Evolutionary conservation across 2,329 filamentous ascomycete genomes (phyloP).

Genomic region (Cladophialophora psammophila): DNA sequence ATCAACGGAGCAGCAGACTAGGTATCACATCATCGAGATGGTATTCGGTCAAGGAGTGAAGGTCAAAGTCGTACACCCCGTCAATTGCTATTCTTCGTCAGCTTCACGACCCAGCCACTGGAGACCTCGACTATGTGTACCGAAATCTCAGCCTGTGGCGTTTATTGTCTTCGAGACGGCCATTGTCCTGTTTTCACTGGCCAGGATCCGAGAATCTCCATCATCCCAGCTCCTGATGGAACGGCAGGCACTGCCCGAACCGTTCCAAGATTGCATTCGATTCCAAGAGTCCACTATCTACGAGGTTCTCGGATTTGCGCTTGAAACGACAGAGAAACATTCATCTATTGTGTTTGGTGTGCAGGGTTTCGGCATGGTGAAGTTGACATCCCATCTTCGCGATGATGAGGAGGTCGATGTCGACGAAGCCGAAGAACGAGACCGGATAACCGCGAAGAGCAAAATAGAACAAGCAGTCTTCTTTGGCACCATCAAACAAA

Average conservation of each 20-base stretch:
- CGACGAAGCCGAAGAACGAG: constrained; percentile 47
- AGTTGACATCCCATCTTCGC: constrained; percentile 43
- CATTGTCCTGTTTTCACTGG: constrained; percentile 77
- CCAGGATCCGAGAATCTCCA: constrained; percentile 71
- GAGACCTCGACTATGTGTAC: constrained; percentile 76
- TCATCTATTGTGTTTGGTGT: constrained; percentile 62
- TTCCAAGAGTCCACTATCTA: constrained; percentile 66
- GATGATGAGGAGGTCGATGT: constrained; percentile 59
- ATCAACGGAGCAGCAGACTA: constrained; percentile 60
- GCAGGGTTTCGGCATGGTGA: constrained; percentile 64
- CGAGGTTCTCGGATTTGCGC: constrained; percentile 57
- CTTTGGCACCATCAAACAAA: constrained; percentile 81
- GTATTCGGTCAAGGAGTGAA: constrained; percentile 63
- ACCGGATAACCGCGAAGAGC: constrained; percentile 76
- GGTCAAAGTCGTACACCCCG: constrained; percentile 71
- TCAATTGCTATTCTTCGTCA: constrained; percentile 69
- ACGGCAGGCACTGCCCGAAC: constrained; percentile 66
- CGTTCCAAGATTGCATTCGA: constrained; percentile 87
- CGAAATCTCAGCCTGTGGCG: constrained; percentile 78
- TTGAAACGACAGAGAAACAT: constrained; percentile 55
- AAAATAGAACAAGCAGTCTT: constrained; percentile 96
- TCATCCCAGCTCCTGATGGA: constrained; percentile 77
- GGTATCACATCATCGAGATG: constrained; percentile 79
- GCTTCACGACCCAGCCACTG: constrained; percentile 47
- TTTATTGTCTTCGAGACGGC: constrained; percentile 82